Evolutionary conservation across 2,329 filamentous ascomycete species (phyloP), one percentile per base, ranked within the genome.

Genomic region (Fulvia fulva): DNA sequence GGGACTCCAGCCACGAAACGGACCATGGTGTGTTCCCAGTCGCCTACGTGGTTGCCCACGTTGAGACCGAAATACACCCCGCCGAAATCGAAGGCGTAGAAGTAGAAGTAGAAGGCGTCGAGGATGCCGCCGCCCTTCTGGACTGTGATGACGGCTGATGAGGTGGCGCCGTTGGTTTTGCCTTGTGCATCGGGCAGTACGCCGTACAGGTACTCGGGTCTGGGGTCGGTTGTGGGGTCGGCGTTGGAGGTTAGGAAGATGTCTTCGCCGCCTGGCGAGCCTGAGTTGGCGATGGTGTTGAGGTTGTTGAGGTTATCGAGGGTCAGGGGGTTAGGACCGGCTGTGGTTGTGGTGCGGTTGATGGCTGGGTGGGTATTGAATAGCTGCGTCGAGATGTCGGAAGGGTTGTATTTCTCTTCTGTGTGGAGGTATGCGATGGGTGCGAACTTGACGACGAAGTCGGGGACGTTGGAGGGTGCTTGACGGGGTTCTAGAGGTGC

Each of bases 1-100:
- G 86, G 86, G 1, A 66, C 61, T 9, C 82, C 82, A 22, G 34
- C 7, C 32, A 37, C 22, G 70, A 89, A 89, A 11, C 86, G 83
- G 30, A 89, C 76, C 83, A 87, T 86, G 55, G 81, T 85, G 69
- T 87, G 84, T 67, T 87, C 85, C 84, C 80, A 81, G 43, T 67
- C 61, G 8, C 85, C 86, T 28, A 88, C 81, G 68, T 88, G 86
- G 68, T 86, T 79, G 11, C 76, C 77, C 65, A 67, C 55, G 46
- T 66, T 71, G 9, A 61, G 66, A 28, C 47, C 56, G 52, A 69
- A 53, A 55, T 70, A 69, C 12, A 49, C 22, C 28, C 82, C 81
- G 16, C 82, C 83, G 63, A 78, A 78, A 62, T 84, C 81, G 69
- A 78, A 83, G 22, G 81, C 78, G 59, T 65, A 65, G 64, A 85